phyloP scores from a whole-genome alignment of 1,284 basidiomycete species.

The Melanopsichium pennsylvanicum region DNA sequence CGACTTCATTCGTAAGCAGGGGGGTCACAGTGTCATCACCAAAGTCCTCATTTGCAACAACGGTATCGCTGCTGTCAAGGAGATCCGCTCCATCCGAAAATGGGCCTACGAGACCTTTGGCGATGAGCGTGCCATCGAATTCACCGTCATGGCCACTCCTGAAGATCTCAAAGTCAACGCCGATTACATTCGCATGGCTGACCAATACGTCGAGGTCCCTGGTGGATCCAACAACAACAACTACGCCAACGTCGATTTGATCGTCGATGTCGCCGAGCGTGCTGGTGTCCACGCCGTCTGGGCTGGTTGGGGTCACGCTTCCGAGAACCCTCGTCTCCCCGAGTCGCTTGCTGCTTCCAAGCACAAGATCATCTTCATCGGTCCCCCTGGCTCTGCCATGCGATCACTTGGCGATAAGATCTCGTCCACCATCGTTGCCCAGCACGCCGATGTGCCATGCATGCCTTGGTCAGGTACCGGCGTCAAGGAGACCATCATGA shows the following conservation, averaged over 20 bases:
- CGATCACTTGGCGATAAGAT: slow-evolving; percentile 99
- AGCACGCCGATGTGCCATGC: slow-evolving; percentile 95
- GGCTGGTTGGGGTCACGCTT: slow-evolving; percentile 99
- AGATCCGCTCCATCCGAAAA: slow-evolving; percentile 97
- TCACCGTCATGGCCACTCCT: slow-evolving; percentile 99
- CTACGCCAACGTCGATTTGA: slow-evolving; percentile 99
- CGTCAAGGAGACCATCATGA: slow-evolving; percentile 85
- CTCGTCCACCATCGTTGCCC: slow-evolving; percentile 98
- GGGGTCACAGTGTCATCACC: slow-evolving; percentile 97
- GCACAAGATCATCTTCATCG: slow-evolving; percentile 98
- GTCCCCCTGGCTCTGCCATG: slow-evolving; percentile 98
- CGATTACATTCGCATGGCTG: slow-evolving; percentile 99
- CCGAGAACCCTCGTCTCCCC: slow-evolving; percentile 97
- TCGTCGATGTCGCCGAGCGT: slow-evolving; percentile 97
- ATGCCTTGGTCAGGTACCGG: slow-evolving; percentile 99
- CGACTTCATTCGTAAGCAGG: slow-evolving; percentile 90
- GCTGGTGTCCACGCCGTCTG: slow-evolving; percentile 98
- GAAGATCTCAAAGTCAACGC: slow-evolving; percentile 97
- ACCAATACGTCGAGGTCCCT: slow-evolving; percentile 97
- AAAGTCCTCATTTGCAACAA: slow-evolving; percentile 75
- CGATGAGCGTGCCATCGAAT: slow-evolving; percentile 92
- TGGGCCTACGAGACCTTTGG: slow-evolving; percentile 99
- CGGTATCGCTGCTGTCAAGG: slow-evolving; percentile 99
- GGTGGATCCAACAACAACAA: slow-evolving; percentile 99
- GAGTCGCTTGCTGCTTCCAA: slow-evolving; percentile 89